These are phyloP conservation scores for Blumeria hordei DNA, from an alignment of 2,329 filamentous ascomycete species.

Conservation along the genomic window DNA sequence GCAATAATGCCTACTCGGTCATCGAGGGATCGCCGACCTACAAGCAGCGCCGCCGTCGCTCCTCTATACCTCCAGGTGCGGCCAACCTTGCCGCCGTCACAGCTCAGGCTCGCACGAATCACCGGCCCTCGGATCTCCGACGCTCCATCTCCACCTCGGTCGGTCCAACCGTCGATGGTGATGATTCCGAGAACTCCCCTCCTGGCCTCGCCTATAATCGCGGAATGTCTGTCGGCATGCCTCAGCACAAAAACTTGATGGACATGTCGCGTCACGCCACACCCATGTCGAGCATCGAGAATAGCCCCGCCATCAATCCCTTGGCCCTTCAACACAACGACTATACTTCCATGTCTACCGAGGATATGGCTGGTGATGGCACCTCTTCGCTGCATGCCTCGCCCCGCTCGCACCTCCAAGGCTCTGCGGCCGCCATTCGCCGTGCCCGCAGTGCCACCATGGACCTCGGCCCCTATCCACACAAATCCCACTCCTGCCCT, in stretches of 20 bases:
- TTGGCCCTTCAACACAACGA: constrained; percentile 49
- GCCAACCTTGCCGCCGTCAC: constrained; percentile 40
- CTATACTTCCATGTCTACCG: constrained; percentile 35
- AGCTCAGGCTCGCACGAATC: constrained; percentile 30
- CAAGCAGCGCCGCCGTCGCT: constrained; percentile 85
- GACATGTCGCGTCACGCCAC: constrained; percentile 78
- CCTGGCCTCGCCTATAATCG: constrained; percentile 51
- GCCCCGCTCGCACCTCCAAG: constrained; percentile 40
- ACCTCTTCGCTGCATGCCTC: constrained; percentile 34
- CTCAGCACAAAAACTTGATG: constrained; percentile 56
- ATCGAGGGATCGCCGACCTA: constrained; percentile 97
- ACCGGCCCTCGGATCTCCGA: constrained; percentile 73
- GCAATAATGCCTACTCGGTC: constrained; percentile 73
- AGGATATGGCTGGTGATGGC: constrained; percentile 27
- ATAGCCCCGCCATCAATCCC: constrained; percentile 50
- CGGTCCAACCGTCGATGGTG: constrained; percentile 54
- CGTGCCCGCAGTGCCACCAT: constrained; percentile 86
- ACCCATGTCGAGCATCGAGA: constrained; percentile 65
- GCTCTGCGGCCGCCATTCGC: constrained; percentile 55
- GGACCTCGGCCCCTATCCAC: constrained; percentile 87
- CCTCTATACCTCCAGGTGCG: constrained; percentile 63
- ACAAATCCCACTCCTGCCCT: constrained; percentile 97
- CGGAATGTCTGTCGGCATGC: constrained; percentile 35
- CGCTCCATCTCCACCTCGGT: constrained; percentile 78
- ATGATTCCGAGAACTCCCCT: constrained; percentile 56